phyloP scores from a whole-genome alignment of 148 eudicot species.

The Rheum nobile region DNA sequence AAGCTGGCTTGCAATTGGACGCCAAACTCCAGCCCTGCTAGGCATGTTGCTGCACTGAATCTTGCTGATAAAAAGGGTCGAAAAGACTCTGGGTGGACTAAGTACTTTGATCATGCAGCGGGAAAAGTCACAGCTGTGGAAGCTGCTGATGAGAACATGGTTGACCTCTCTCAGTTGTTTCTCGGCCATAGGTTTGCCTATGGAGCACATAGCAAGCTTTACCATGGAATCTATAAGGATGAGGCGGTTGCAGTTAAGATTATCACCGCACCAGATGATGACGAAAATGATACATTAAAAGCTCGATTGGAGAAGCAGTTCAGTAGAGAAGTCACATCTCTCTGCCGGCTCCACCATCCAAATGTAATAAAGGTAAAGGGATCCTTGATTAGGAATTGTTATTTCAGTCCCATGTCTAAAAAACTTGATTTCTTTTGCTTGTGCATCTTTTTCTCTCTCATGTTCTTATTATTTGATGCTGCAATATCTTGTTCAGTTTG shows the following conservation, averaged over 20 bases:
- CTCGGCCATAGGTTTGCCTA: slow-evolving; percentile 52
- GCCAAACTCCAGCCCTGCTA: slow-evolving; percentile 38
- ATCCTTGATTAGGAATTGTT: background rate
- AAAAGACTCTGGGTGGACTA: slow-evolving; percentile 40
- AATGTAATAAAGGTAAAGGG: slow-evolving; percentile 71
- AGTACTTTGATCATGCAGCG: slow-evolving; percentile 45
- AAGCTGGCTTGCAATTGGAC: slow-evolving; percentile 13
- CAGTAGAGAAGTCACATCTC: slow-evolving; percentile 59
- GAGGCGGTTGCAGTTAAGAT: slow-evolving; percentile 67
- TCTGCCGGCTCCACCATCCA: slow-evolving; percentile 67
- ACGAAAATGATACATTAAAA: slow-evolving; percentile 36
- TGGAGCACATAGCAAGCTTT: slow-evolving; percentile 62
- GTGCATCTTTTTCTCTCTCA: background rate
- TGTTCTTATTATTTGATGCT: background rate
- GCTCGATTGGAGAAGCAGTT: slow-evolving; percentile 68
- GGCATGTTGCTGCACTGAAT: slow-evolving; percentile 36
- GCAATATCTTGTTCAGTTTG: slow-evolving; percentile 35
- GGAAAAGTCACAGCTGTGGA: slow-evolving; percentile 37
- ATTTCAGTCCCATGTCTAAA: too few species aligned
- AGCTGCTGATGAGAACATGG: slow-evolving; percentile 31
- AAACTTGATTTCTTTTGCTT: background rate
- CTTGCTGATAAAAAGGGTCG: slow-evolving; percentile 31
- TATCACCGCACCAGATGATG: slow-evolving; percentile 47
- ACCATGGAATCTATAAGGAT: slow-evolving; percentile 55
- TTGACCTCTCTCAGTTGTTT: slow-evolving; percentile 53